Evolutionary conservation across 2,329 filamentous ascomycete genomes (phyloP).

Genomic region (Grosmannia penicillata): DNA sequence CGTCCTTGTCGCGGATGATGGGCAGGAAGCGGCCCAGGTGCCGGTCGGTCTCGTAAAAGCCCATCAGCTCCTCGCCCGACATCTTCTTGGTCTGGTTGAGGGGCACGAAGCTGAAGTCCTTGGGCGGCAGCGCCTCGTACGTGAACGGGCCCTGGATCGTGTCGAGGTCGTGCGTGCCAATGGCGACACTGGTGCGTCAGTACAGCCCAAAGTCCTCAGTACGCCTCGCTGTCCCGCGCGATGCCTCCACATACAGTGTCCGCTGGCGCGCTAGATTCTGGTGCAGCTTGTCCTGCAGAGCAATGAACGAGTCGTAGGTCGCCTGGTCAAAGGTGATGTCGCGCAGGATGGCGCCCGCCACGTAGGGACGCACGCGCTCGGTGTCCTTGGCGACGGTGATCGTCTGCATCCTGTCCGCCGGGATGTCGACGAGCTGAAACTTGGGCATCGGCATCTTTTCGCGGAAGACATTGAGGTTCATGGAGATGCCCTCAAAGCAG

Average conservation of each 20-base stretch:
- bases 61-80: conserved; percentile 79
- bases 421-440: conserved; percentile 60
- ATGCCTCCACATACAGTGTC: conserved; percentile 50
- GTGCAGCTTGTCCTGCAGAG: conserved; percentile 94
- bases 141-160: conserved; percentile 90
- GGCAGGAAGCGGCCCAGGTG: conserved; percentile 69
- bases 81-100: conserved; percentile 86
- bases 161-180: conserved; percentile 93
- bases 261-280: conserved; percentile 87
- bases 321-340: conserved; percentile 85
- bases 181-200: conserved; percentile 47
- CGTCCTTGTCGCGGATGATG: conserved; percentile 85
- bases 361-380: conserved; percentile 66
- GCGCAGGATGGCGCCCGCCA: conserved; percentile 78
- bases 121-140: conserved; percentile 84
- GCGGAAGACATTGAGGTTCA: conserved; percentile 92
- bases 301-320: conserved; percentile 93
- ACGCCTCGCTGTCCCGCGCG: no score
- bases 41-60: conserved; percentile 89
- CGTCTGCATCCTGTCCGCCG: conserved; percentile 58
- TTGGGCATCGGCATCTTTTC: conserved; percentile 62
- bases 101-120: conserved; percentile 80
- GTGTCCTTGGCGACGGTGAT: conserved; percentile 70
- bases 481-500: conserved; percentile 89
- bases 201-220: neutral